Evolutionary conservation across 352 stramenopile genomes (phyloP), one percentile per base, ranked within the genome.

Genomic region (Globisporangium rhizosaccharum): DNA sequence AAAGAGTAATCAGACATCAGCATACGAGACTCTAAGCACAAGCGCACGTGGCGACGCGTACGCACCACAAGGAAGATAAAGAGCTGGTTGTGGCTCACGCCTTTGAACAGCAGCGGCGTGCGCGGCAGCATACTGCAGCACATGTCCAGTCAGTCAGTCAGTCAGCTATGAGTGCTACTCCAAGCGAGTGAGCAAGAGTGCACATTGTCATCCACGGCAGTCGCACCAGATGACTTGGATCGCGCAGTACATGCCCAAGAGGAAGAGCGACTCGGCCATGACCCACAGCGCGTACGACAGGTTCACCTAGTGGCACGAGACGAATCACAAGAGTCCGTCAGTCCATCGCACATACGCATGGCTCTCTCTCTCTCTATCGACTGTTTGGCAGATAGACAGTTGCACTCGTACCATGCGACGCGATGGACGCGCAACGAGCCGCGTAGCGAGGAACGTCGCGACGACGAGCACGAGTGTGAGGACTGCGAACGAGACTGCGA

Each of bases 61-160:
- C 71, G 41, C 72, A 92, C 82, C 59, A 90, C 59, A 54, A 94
- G 67, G 53, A 94, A 94, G 53, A 92, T 63, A 56, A 92, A 92
- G 56, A 94, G 75, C 65, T 92, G 83, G 69, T 92, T 94, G 66
- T 75, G 79, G 54, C 85, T 91, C 48, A 90, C 71, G 61, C 85
- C 85, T 26, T 76, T 64, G 59, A 81, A 94, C 7, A 94, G 60
- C 25, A 90, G 51, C 15, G 83, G 82, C 18, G 77, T 78, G 37
- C 77, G 73, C 4, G 85, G 77, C 7, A 87, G 61, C 54, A 92
- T 77, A 47, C 82, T 94, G 23, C 33, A 39, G 33, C 10, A 39
- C 33, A 8, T 12, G 8, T 39, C 33, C 33, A 39, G 33, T 39
- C 33, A 48, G 44, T 47, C 42, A 47, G 42, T 47, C 7, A 20